A percentile compares a stretch with the other conserved stretches of the same genome.
Evolutionary conservation across 495 filamentous ascomycete species (phyloP).

Genomic region (Penicillium roqueforti): DNA sequence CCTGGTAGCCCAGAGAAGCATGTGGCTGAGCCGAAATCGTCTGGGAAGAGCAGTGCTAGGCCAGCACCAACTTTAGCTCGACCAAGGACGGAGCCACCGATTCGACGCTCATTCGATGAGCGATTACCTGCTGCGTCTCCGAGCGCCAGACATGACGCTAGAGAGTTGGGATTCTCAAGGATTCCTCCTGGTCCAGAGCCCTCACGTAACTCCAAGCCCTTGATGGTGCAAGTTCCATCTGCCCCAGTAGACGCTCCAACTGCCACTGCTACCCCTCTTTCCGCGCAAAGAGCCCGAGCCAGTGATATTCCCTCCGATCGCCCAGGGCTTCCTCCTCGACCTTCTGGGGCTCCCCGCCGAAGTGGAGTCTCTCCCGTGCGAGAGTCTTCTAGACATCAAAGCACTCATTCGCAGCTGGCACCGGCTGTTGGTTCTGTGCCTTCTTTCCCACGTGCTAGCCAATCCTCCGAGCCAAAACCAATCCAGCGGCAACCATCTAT

Average conservation of each 20-base stretch:
- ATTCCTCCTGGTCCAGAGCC: slow-evolving; percentile 27
- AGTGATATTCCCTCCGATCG: slow-evolving; percentile 47
- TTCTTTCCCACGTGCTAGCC: slow-evolving; percentile 7
- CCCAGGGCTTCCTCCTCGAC: slow-evolving; percentile 59
- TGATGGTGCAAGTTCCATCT: slow-evolving; percentile 36
- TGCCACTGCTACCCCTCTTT: slow-evolving; percentile 26
- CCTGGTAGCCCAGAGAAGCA: slow-evolving; percentile 69
- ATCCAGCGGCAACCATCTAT: slow-evolving; percentile 32
- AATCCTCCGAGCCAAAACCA: slow-evolving; percentile 15
- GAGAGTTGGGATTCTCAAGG: slow-evolving; percentile 31
- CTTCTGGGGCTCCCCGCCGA: slow-evolving; percentile 21
- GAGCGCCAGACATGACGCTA: slow-evolving; percentile 18
- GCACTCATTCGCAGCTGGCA: slow-evolving; percentile 14
- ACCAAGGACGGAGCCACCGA: slow-evolving; percentile 22
- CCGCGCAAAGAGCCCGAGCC: slow-evolving; percentile 20
- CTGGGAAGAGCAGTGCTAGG: slow-evolving; percentile 10
- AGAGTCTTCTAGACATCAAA: slow-evolving; percentile 16
- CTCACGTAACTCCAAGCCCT: slow-evolving; percentile 27
- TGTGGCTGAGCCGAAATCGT: slow-evolving; percentile 18
- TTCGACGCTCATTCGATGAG: slow-evolving; percentile 28
- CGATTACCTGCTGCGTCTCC: slow-evolving; percentile 15
- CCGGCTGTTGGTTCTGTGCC: slow-evolving; percentile 20
- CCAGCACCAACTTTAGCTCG: slow-evolving; percentile 21
- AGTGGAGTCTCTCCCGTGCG: slow-evolving; percentile 33
- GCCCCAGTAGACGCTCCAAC: slow-evolving; percentile 17